Base-by-base conservation (phyloP, 768 basidiomycete genomes). In the Gyrodon lividus region DNA sequence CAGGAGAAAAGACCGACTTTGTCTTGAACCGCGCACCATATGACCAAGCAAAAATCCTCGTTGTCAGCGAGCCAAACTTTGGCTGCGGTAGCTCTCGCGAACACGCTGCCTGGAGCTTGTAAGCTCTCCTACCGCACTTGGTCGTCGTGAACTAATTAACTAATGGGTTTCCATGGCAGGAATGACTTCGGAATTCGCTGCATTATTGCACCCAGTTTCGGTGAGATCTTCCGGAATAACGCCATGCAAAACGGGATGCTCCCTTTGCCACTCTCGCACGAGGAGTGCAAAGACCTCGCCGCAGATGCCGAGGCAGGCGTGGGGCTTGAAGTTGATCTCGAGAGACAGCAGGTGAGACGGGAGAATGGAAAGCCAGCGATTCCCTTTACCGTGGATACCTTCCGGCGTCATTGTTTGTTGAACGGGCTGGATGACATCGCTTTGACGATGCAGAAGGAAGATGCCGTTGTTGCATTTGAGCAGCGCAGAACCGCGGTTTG, bases 391-490 rank as follows among this genome's bases (percentile, higher is more conserved):
- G 83, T 86, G 43, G 97, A 99, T 70, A 73, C 86, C 0, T 99
- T 98, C 87, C 79, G 95, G 56, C 77, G 92, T 49, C 91, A 96
- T 66, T 95, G 97, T 68, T 73, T 99, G 68, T 69, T 99, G 71
- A 94, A 99, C 63, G 97, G 97, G 28, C 74, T 98, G 58, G 97
- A 99, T 68, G 97, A 98, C 64, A 96, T 99, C 56, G 94, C 88
- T 38, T 75, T 99, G 70, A 99, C 97, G 39, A 75, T 99, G 76
- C 85, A 91, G 69, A 86, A 84, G 66, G 83, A 77, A 28, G 73
- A 73, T 9, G 68, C 77, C n/a, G 97, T 99, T 57, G 75, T 78
- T 53, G 59, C 69, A 38, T 99, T 98, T 61, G 97, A 99, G 78
- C 64, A 78, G 63, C 80, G 79, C 61, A 72, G 97, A 58, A 87